Evolutionary conservation across 495 filamentous ascomycete species (phyloP), one percentile per base, ranked within the genome.

Genomic region (Elaphomyces granulatus): DNA sequence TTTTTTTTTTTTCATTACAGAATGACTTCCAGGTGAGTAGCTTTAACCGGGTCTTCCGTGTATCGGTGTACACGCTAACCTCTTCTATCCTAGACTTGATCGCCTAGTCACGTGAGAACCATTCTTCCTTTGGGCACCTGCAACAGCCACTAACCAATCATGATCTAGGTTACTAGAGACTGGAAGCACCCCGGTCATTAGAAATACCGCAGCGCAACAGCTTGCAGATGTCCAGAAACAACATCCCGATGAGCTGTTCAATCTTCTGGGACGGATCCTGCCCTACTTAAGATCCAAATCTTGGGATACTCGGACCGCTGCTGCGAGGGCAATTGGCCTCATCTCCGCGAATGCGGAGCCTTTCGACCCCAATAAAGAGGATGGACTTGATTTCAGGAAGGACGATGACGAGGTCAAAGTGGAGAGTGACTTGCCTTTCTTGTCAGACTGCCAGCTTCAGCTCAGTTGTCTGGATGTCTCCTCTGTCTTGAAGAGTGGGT

Each of bases 241-340:
- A 46, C 92, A 96, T 52, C 90, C 92, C 0, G 88, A 96, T 57
- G 90, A 98, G 53, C 68, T 96, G 2, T 96, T 95, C 60, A 95
- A 96, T 49, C 70, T 98, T 6, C 70, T 98, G n/a, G 85, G 85
- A n/a, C 73, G 88, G 34, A 87, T 98, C 32, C 74, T 96, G 14
- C 87, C 92, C 2, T 95, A 92, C 58, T 71, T 96, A 12, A 73
- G 80, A 40, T 85, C 87, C 41, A 94, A 86, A 54, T 85, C 83
- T 43, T 98, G 90, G 90, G 90, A 98, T 46, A 95, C 90, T 7
- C 72, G 90, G 23, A 83, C 75, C 32, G 88, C 92, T 33, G 79
- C 90, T 31, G 83, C 90, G 43, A 90, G 83, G 54, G 90, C 92
- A 3, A 80, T 98, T 40, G 85, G 87, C 34, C 80, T 86, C 39